Percentiles rank a stretch among this genome's conserved stretches.
phyloP scores from a whole-genome alignment of 2,329 filamentous ascomycete genomes.

The Cladosporium sp. region DNA sequence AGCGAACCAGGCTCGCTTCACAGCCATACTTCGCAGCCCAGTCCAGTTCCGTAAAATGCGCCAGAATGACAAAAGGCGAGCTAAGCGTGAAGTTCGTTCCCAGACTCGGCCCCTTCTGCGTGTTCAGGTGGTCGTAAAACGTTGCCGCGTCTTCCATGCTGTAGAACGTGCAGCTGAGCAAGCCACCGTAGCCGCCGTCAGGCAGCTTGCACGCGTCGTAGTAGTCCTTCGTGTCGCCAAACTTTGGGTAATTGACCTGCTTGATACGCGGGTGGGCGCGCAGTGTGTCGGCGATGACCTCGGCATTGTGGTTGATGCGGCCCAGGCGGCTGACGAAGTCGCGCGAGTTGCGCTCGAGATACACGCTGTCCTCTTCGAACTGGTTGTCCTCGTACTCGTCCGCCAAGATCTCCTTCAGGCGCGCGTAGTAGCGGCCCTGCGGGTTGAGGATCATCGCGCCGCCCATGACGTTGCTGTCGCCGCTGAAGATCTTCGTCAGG shows the following conservation, averaged over 20 bases:
- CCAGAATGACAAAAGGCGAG: slow-evolving; percentile 84
- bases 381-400: slow-evolving; percentile 78
- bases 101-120: slow-evolving; percentile 87
- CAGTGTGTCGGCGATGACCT: slow-evolving; percentile 71
- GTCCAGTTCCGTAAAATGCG: slow-evolving; percentile 86
- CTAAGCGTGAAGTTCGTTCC: slow-evolving; percentile 93
- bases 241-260: slow-evolving; percentile 80
- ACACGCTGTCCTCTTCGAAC: slow-evolving; percentile 90
- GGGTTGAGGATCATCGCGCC: slow-evolving; percentile 63
- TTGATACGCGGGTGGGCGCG: slow-evolving; percentile 60
- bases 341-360: slow-evolving; percentile 92
- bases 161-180: slow-evolving; percentile 79
- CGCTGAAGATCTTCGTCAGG: slow-evolving; percentile 94
- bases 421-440: slow-evolving; percentile 61
- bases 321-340: slow-evolving; percentile 80
- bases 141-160: slow-evolving; percentile 62
- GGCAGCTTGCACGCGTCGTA: slow-evolving; percentile 75
- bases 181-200: slow-evolving; percentile 77
- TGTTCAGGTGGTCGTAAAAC: slow-evolving; percentile 82
- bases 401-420: slow-evolving; percentile 60
- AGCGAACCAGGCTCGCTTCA: slow-evolving; percentile 69
- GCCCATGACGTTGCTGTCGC: slow-evolving; percentile 97
- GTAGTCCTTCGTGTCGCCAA: slow-evolving; percentile 58
- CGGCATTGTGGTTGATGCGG: slow-evolving; percentile 78
- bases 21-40: slow-evolving; percentile 83